Base-by-base conservation (phyloP, 2,329 filamentous ascomycete species). In the Aureobasidium subglaciale region DNA sequence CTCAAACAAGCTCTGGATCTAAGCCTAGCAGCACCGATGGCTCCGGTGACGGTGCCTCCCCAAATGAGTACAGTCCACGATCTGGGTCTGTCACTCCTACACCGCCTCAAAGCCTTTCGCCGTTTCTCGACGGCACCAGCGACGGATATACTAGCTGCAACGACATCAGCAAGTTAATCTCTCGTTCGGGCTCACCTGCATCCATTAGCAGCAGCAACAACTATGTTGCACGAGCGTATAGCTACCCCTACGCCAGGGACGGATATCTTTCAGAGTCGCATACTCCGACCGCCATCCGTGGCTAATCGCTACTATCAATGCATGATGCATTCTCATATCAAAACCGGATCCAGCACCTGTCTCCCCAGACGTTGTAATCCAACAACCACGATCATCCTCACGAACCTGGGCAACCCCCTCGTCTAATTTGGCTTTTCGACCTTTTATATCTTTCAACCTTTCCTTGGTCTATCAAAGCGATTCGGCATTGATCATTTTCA, bases 261-360 rank as follows among this genome's bases (percentile, higher is more conserved):
- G 64, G 65, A 53, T 68, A 67, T 46, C 61, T 69, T 20, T 65
- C 64, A 30, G 68, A 70, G 22, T 62, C 66, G 2, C 63, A 59
- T 5, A 63, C 64, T 27, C 67, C 65, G 37, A 70, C 68, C 7
- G 68, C 68, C 29, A 71, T 70, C 24, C 65, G 61, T 46, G 68
- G 68, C 37, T 71, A 58, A 42, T 40, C 18, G 29, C 20, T 18
- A 16, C 16, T 29, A 27, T 13, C 4, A 5, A 18, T 41, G 6
- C 18, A 24, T 53, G 18, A 53, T 18, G 50, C 34, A 43, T 43
- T 40, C 15, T 32, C 22, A 35, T 29, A 35, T 27, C 48, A 41
- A n/a, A n/a, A 27, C 16, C 24, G 34, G 46, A 22, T 35, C 10
- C 46, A 27, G 24, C 46, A 38, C 24, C 34, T 50, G 34, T 45